A percentile compares a stretch with the other conserved stretches of the same genome.
Conservation (phyloP, 495 filamentous ascomycete genomes). For the Talaromyces liani region DNA sequence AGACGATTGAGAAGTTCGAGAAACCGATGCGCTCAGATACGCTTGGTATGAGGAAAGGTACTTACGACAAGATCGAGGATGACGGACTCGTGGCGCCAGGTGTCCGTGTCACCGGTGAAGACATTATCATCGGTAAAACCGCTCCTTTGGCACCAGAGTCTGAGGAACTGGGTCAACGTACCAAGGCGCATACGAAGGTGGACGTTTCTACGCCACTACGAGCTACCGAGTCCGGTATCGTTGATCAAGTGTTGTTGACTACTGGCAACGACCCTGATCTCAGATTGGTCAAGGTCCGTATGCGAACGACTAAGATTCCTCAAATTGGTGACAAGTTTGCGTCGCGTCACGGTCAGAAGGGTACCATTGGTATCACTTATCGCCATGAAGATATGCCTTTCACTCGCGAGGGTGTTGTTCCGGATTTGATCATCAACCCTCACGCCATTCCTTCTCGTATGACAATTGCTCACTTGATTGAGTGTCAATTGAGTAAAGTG, state of each 20-base stretch:
- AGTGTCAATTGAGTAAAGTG: slow-evolving; percentile 95
- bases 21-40: slow-evolving; percentile 87
- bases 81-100: slow-evolving; percentile 92
- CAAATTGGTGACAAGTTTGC: slow-evolving; percentile 99
- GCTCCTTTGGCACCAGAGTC: slow-evolving; percentile 86
- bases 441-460: slow-evolving; percentile 99
- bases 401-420: slow-evolving; percentile 80
- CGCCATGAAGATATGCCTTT: slow-evolving; percentile 99
- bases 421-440: slow-evolving; percentile 97
- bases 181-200: slow-evolving; percentile 81
- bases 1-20: slow-evolving; percentile 85
- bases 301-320: slow-evolving; percentile 93
- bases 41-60: slow-evolving; percentile 83
- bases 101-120: slow-evolving; percentile 89
- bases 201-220: slow-evolving; percentile 92
- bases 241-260: slow-evolving; percentile 87
- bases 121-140: slow-evolving; percentile 99
- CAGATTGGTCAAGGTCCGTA: slow-evolving; percentile 92
- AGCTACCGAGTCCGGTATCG: slow-evolving; percentile 92
- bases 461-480: slow-evolving; percentile 99
- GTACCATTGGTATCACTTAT: slow-evolving; percentile 97
- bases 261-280: slow-evolving; percentile 80
- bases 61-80: slow-evolving; percentile 95
- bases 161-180: slow-evolving; percentile 88
- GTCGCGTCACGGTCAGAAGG: slow-evolving; percentile 97